These are phyloP conservation scores for Elsinoe ampelina DNA, from an alignment of 2,329 filamentous ascomycete genomes.

Conservation along the genomic window DNA sequence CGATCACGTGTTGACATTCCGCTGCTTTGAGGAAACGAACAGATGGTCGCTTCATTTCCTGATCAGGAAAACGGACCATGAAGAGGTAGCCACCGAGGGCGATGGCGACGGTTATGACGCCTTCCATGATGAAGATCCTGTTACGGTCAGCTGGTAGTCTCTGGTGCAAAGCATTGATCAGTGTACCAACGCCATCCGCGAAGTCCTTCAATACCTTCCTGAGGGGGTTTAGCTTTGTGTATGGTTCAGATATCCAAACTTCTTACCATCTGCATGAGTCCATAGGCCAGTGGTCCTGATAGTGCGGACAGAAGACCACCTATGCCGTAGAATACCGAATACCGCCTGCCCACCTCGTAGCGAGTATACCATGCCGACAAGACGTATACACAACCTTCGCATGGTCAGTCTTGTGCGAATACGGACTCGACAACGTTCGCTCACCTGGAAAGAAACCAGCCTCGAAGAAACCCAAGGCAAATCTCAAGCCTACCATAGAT, in stretches of 20 bases:
- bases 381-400: constrained; percentile 50
- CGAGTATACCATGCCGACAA: constrained; percentile 32
- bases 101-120: constrained; percentile 32
- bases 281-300: constrained; percentile 35
- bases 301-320: constrained; percentile 40
- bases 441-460: constrained; percentile 51
- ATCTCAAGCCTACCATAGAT: constrained; percentile 46
- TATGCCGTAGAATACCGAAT: constrained; percentile 42
- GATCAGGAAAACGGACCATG: constrained; percentile 39
- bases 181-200: constrained; percentile 34
- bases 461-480: constrained; percentile 55
- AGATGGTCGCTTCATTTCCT: constrained; percentile 38
- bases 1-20: constrained; percentile 42
- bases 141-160: constrained; percentile 30
- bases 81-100: constrained; percentile 33
- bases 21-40: constrained; percentile 36
- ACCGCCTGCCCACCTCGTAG: constrained; percentile 32
- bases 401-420: background rate
- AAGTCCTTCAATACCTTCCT: constrained; percentile 38
- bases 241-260: background rate
- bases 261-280: constrained; percentile 25
- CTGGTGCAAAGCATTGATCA: background rate
- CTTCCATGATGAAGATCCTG: constrained; percentile 35
- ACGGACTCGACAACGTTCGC: background rate
- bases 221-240: background rate